Evolutionary conservation across 176 grass and related monocot species (phyloP).

Genomic region (Avena insularis): DNA sequence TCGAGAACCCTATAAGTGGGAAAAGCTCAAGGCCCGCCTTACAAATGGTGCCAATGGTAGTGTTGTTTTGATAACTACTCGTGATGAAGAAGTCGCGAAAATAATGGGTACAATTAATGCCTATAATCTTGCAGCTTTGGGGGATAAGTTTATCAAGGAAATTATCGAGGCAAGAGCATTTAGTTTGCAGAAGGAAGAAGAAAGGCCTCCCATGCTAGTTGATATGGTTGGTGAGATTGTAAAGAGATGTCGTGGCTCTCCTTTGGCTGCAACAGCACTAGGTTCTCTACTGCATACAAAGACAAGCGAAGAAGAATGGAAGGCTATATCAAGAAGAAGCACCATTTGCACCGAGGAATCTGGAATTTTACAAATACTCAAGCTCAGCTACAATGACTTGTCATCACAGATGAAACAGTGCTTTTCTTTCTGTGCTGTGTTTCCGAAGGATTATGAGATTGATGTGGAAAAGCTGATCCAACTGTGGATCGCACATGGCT

Average conservation of each 20-base stretch:
- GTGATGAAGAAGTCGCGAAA: neutral
- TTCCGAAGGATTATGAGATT: neutral
- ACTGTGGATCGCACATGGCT: conserved; percentile 10
- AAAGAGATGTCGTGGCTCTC: conserved; percentile 19
- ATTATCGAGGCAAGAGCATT: neutral
- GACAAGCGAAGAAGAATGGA: conserved; percentile 16
- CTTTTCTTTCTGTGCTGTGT: neutral
- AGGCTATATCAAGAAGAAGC: neutral
- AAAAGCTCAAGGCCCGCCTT: neutral
- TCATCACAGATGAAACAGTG: neutral
- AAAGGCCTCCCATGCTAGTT: neutral
- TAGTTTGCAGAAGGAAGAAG: neutral
- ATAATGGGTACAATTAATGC: neutral
- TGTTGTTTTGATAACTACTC: neutral
- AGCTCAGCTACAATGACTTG: conserved; percentile 2
- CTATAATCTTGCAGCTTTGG: neutral
- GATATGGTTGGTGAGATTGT: conserved; percentile 28
- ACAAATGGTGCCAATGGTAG: neutral
- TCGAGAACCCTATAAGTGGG: neutral
- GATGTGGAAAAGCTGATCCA: neutral
- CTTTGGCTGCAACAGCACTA: conserved; percentile 23
- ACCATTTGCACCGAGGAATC: neutral
- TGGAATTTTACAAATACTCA: neutral
- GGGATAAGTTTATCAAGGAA: neutral
- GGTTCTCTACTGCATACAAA: conserved; percentile 27